phyloP scores from a whole-genome alignment of 345 rosid genomes.

The Eutrema yunnanense region DNA sequence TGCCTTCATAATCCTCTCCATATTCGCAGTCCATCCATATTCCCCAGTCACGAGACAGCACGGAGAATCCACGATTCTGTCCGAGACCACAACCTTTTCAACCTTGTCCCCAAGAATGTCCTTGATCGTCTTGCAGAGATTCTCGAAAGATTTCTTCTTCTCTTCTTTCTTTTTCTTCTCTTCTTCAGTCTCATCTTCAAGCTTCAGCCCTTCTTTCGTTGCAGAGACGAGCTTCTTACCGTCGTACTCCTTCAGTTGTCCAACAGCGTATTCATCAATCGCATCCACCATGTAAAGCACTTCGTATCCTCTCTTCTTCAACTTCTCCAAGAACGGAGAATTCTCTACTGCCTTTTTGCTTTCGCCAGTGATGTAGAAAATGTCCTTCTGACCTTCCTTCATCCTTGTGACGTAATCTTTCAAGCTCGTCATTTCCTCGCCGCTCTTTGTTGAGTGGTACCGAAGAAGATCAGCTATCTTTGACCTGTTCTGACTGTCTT shows the following conservation, averaged over 20 bases:
- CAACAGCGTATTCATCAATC: slow-evolving; percentile 81
- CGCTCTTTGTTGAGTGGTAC: slow-evolving; percentile 76
- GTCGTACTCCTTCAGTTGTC: slow-evolving; percentile 73
- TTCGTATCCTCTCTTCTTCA: slow-evolving; percentile 81
- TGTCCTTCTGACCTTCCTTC: slow-evolving; percentile 89
- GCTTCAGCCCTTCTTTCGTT: slow-evolving; percentile 71
- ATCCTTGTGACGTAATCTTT: slow-evolving; percentile 88
- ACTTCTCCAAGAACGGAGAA: slow-evolving; percentile 79
- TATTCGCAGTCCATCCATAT: slow-evolving; percentile 87
- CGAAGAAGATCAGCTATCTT: slow-evolving; percentile 77
- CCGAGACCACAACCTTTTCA: slow-evolving; percentile 77
- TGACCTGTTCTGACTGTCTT: slow-evolving; percentile 75
- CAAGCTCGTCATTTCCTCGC: slow-evolving; percentile 73
- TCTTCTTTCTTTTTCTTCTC: slow-evolving; percentile 77
- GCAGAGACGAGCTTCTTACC: slow-evolving; percentile 87
- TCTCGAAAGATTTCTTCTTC: slow-evolving; percentile 60
- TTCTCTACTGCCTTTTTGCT: slow-evolving; percentile 87
- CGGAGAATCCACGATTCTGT: slow-evolving; percentile 79
- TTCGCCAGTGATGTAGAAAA: slow-evolving; percentile 73
- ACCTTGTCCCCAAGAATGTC: slow-evolving; percentile 78
- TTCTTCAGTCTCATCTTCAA: slow-evolving; percentile 78
- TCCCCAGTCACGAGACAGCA: slow-evolving; percentile 89
- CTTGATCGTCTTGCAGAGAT: slow-evolving; percentile 74
- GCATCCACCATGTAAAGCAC: slow-evolving; percentile 92
- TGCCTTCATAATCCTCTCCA: slow-evolving; percentile 95